These are phyloP conservation scores for Coemansia javaensis DNA, from an alignment of 192 early-diverging fungal species.

Conservation along the genomic window DNA sequence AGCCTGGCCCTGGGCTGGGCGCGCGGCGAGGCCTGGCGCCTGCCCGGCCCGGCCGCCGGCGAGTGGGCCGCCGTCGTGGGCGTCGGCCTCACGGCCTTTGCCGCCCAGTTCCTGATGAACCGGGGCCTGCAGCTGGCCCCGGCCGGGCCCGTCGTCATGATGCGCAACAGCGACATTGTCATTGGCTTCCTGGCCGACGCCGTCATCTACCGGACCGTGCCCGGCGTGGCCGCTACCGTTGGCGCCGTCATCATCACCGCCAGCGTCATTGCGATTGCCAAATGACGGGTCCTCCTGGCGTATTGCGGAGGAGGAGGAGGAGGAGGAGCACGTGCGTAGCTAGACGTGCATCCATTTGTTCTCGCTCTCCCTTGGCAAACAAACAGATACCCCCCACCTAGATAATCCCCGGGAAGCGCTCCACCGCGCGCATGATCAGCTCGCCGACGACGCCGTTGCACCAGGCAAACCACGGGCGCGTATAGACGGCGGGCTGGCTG, in stretches of 20 bases:
- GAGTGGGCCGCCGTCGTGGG: background rate
- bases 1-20: background rate
- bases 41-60: background rate
- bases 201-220: conserved; percentile 8
- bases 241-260: conserved; percentile 16
- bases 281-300: too few relatives aligned
- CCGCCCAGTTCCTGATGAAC: conserved; percentile 28
- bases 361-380: too few relatives aligned
- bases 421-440: conserved; percentile 28
- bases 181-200: conserved; percentile 16
- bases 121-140: conserved; percentile 20
- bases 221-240: background rate
- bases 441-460: conserved; percentile 33
- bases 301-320: too few relatives aligned
- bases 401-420: conserved; percentile 34
- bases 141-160: conserved; percentile 21
- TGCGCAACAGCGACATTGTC: conserved; percentile 24
- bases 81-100: conserved; percentile 11
- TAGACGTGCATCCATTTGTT: too few relatives aligned
- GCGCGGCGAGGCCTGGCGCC: conserved; percentile 1
- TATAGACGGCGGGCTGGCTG: conserved; percentile 30
- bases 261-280: background rate
- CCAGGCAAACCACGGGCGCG: conserved; percentile 45
- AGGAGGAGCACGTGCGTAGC: too few relatives aligned
- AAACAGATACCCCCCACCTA: too few relatives aligned